A percentile compares a stretch with the other conserved stretches of the same genome.
phyloP scores from a whole-genome alignment of 75 land plant species.

The Sequoiadendron giganteum region DNA sequence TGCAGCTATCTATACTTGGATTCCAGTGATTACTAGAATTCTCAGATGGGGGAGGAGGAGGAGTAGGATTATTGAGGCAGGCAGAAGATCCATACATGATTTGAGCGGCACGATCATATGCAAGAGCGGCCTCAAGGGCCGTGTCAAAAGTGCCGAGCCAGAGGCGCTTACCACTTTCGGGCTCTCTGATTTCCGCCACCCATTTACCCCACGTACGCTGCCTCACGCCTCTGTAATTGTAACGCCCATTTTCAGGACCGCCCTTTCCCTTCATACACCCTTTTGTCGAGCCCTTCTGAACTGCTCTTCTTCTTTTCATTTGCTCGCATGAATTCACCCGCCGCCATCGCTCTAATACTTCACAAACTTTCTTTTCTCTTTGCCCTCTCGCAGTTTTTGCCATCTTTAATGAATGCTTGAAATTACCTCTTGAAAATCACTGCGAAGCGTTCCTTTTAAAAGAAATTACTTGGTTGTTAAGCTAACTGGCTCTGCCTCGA shows the following conservation, averaged over 20 bases:
- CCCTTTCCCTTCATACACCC: conserved; percentile 48
- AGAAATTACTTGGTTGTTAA: no score
- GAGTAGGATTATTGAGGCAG: conserved; percentile 17
- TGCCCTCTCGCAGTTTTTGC: background rate
- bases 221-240: conserved; percentile 31
- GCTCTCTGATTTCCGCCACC: conserved; percentile 41
- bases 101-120: conserved; percentile 37
- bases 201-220: conserved; percentile 42
- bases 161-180: conserved; percentile 30
- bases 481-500: no score
- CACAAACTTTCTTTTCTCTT: background rate
- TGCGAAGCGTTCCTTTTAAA: no score
- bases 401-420: background rate
- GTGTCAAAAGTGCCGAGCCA: conserved; percentile 42
- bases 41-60: conserved; percentile 4
- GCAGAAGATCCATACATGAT: background rate
- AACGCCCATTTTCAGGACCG: conserved; percentile 35
- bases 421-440: background rate
- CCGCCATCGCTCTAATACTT: background rate
- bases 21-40: no score
- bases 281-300: conserved; percentile 24
- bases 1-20: no score
- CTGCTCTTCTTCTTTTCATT: background rate
- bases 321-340: background rate
- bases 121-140: conserved; percentile 34